phyloP scores from a whole-genome alignment of 2,329 filamentous ascomycete species.

The Colletotrichum ledebouriae region DNA sequence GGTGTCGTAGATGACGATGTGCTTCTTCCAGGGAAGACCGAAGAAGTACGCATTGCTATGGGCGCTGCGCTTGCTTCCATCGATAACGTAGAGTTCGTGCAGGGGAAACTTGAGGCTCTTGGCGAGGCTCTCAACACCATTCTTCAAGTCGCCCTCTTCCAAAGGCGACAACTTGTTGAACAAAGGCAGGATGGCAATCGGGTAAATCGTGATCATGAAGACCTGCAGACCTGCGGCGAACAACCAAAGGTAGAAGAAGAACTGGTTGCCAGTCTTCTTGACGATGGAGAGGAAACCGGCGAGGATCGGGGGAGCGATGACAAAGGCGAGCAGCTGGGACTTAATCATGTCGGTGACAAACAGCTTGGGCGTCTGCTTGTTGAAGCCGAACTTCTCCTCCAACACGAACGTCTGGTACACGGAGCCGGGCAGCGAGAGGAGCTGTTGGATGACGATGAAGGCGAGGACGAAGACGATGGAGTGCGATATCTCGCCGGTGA shows the following conservation, averaged over 20 bases:
- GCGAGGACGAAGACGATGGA: slow-evolving; percentile 92
- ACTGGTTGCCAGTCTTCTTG: slow-evolving; percentile 90
- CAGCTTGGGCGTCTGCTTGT: slow-evolving; percentile 93
- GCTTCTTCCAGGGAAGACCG: slow-evolving; percentile 98
- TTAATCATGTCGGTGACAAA: slow-evolving; percentile 95
- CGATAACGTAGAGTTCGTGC: slow-evolving; percentile 93
- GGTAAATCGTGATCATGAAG: slow-evolving; percentile 96
- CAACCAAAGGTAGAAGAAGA: slow-evolving; percentile 98
- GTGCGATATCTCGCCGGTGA: slow-evolving; percentile 93
- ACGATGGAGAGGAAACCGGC: slow-evolving; percentile 94
- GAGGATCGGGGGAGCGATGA: slow-evolving; percentile 87
- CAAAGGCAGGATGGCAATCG: slow-evolving; percentile 90
- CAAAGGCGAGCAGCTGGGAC: slow-evolving; percentile 83
- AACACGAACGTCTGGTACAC: slow-evolving; percentile 97
- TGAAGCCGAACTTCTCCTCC: slow-evolving; percentile 98
- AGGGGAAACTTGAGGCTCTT: slow-evolving; percentile 90
- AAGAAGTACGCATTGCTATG: slow-evolving; percentile 97
- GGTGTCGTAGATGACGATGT: slow-evolving; percentile 99
- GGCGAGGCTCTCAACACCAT: slow-evolving; percentile 86
- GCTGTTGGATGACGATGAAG: slow-evolving; percentile 85
- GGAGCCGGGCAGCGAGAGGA: slow-evolving; percentile 82
- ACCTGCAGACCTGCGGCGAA: slow-evolving; percentile 92
- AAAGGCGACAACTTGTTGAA: slow-evolving; percentile 99
- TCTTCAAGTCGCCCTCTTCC: slow-evolving; percentile 88
- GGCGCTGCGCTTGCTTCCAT: slow-evolving; percentile 87